These are phyloP conservation scores for Microcos paniculata DNA, from an alignment of 345 rosid species.

Conservation along the genomic window DNA sequence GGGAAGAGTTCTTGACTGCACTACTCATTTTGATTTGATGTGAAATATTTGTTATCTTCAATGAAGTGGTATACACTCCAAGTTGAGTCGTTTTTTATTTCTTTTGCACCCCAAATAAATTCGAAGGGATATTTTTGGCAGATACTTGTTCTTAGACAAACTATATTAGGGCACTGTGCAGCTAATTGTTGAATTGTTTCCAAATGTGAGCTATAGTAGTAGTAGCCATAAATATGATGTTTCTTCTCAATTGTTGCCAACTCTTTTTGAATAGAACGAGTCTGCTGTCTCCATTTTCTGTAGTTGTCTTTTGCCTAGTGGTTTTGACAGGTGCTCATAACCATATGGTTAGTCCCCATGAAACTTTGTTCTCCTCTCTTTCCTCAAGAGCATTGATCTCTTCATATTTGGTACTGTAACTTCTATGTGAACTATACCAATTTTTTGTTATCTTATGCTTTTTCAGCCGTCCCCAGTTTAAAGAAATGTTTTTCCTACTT, in stretches of 20 bases:
- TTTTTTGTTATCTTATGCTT: too few species aligned
- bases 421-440: background rate
- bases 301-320: background rate
- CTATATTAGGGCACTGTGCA: background rate
- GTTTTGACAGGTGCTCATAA: background rate
- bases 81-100: background rate
- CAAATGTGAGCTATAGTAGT: background rate
- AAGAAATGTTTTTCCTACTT: too few species aligned
- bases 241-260: background rate
- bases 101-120: background rate
- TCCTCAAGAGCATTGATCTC: background rate
- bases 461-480: too few species aligned
- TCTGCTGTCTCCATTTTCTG: background rate
- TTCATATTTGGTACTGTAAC: too few species aligned
- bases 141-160: background rate
- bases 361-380: too few species aligned
- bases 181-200: background rate
- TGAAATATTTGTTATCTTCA: slow-evolving; percentile 1
- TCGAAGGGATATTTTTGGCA: background rate
- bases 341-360: background rate
- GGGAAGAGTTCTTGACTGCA: slow-evolving; percentile 4
- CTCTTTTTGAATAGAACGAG: background rate
- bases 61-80: background rate
- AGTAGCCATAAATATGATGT: background rate
- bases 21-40: background rate